A percentile compares a stretch with the other conserved stretches of the same genome.
phyloP scores from a whole-genome alignment of 169 alveolate genomes.

The Pseudocohnilembus persalinus region DNA sequence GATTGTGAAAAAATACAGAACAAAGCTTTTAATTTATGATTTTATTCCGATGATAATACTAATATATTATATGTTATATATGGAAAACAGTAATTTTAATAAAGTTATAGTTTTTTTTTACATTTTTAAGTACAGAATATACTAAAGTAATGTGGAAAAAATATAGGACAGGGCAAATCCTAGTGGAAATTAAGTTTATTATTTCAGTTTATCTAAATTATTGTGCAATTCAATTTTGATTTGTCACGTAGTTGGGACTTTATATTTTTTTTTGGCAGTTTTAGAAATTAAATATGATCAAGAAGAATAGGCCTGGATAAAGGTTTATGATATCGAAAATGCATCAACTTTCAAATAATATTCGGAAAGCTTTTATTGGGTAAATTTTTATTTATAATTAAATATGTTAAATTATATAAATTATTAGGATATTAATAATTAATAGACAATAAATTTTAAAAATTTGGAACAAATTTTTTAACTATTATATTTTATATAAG shows the following conservation, averaged over 20 bases:
- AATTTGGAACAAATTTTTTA: no score
- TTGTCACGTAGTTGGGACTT: background rate
- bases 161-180: background rate
- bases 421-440: background rate
- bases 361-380: background rate
- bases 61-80: background rate
- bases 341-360: background rate
- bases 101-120: no score
- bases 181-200: background rate
- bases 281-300: background rate
- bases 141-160: background rate
- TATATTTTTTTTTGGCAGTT: background rate
- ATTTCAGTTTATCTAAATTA: no score
- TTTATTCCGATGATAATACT: background rate
- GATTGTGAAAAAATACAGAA: background rate
- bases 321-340: background rate
- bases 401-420: background rate
- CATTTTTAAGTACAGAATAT: background rate
- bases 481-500: no score
- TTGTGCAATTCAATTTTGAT: background rate
- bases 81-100: no score
- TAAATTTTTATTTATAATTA: no score
- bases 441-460: no score
- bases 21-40: background rate
- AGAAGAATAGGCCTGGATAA: background rate